Conservation (phyloP, 768 basidiomycete species). For the Lactifluus hygrophoroides region DNA sequence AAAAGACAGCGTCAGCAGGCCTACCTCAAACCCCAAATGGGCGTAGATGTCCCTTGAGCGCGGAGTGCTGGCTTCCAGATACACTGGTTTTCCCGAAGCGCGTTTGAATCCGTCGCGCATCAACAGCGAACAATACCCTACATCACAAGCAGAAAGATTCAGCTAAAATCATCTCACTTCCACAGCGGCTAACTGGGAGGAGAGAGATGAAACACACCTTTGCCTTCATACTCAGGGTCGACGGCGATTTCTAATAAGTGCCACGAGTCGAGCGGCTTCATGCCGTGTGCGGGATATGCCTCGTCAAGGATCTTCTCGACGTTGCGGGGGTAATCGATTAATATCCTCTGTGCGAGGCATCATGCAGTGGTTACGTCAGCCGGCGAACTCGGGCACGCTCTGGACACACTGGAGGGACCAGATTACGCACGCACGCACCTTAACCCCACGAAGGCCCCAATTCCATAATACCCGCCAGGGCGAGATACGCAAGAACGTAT, state of each 20-base stretch:
- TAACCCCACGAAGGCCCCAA: constrained; percentile 18
- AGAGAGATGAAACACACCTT: constrained; percentile 4
- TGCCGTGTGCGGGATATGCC: constrained; percentile 10
- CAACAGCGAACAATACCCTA: constrained; percentile 20
- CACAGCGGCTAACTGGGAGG: background rate
- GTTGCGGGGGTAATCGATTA: constrained; percentile 8
- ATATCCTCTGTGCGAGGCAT: background rate
- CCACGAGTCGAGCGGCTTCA: constrained; percentile 18
- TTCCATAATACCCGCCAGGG: constrained; percentile 5
- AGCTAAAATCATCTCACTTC: background rate
- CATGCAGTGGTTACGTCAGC: background rate
- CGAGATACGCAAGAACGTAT: constrained; percentile 15
- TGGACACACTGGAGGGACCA: too few species aligned
- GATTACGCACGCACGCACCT: constrained; percentile 16
- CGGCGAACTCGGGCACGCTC: too few species aligned
- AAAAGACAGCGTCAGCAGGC: background rate
- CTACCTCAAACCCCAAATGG: constrained; percentile 22
- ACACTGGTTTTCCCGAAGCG: constrained; percentile 16
- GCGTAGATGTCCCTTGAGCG: constrained; percentile 20
- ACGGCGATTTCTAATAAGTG: constrained; percentile 14
- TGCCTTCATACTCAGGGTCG: constrained; percentile 18
- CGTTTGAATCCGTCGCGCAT: constrained; percentile 19
- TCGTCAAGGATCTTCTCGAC: constrained; percentile 10
- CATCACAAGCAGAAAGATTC: background rate
- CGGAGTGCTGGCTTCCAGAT: constrained; percentile 19